phyloP scores from a whole-genome alignment of 352 stramenopile genomes.

The Globisporangium cystogenes region DNA sequence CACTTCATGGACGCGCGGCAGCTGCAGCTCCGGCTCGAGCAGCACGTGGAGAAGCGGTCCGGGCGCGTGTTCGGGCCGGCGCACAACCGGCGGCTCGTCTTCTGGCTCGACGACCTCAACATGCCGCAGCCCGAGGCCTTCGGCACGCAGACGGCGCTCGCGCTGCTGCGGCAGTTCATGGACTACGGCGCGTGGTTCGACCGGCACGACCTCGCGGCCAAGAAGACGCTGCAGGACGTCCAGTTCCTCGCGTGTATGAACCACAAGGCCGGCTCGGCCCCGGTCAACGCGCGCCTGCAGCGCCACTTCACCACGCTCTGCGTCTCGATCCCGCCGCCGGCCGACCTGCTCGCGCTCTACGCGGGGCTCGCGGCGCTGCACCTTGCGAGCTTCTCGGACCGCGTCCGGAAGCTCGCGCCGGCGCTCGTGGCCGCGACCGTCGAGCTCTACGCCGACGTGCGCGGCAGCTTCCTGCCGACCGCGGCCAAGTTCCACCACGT shows the following conservation, averaged over 20 bases:
- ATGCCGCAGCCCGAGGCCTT: constrained; percentile 86
- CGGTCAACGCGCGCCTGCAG: constrained; percentile 82
- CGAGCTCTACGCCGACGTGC: constrained; percentile 73
- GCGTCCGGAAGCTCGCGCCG: constrained; percentile 61
- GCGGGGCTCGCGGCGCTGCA: constrained; percentile 59
- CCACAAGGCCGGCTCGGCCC: constrained; percentile 87
- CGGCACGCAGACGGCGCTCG: constrained; percentile 87
- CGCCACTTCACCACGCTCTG: constrained; percentile 86
- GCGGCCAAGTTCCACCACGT: constrained; percentile 93
- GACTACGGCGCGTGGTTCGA: constrained; percentile 92
- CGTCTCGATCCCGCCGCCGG: constrained; percentile 55
- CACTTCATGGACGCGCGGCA: constrained; percentile 85
- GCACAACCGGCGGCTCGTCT: constrained; percentile 75
- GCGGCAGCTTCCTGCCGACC: constrained; percentile 77
- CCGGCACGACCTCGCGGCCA: constrained; percentile 74
- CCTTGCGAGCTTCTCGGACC: constrained; percentile 66
- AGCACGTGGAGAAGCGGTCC: constrained; percentile 82
- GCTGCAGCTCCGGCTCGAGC: constrained; percentile 77
- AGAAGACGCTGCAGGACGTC: constrained; percentile 87
- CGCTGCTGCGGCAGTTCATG: constrained; percentile 88
- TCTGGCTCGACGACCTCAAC: constrained; percentile 91
- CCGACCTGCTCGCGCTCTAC: constrained; percentile 70
- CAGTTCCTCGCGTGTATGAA: constrained; percentile 90
- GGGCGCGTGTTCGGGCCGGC: constrained; percentile 82
- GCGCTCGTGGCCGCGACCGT: constrained; percentile 77